Conservation (phyloP, 768 basidiomycete species). For the Baorangia bicolor region DNA sequence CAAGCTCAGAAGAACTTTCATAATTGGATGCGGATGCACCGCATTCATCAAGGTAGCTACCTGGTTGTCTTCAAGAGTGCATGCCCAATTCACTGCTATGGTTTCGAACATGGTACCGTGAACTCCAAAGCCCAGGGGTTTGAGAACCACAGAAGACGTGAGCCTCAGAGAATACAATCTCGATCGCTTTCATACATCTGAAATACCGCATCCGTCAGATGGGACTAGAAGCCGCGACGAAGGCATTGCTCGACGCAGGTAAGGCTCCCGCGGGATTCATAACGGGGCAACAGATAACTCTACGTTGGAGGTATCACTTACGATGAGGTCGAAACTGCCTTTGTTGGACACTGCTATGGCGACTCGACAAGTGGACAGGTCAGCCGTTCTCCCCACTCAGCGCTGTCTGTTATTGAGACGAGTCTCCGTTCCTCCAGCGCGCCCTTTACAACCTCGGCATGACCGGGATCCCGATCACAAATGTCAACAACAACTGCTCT, state of each 20-base stretch:
- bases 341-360: conserved; percentile 77
- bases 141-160: conserved; percentile 71
- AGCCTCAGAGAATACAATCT: conserved; percentile 13
- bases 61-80: not conserved
- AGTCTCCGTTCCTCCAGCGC: conserved; percentile 41
- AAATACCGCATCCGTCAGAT: conserved; percentile 46
- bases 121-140: conserved; percentile 55
- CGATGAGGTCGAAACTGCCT: conserved; percentile 70
- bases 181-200: not conserved
- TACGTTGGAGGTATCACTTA: conserved; percentile 68
- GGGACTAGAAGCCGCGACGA: conserved; percentile 85
- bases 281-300: not conserved
- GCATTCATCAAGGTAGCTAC: conserved; percentile 18
- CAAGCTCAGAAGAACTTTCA: conserved; percentile 15
- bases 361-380: conserved; percentile 80
- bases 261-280: not conserved
- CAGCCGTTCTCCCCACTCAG: conserved; percentile 7
- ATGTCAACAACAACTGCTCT: conserved; percentile 87
- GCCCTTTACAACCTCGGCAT: conserved; percentile 82
- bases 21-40: conserved; percentile 21
- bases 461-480: conserved; percentile 80
- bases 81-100: not conserved
- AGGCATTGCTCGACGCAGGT: conserved; percentile 85
- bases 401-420: not conserved
- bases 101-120: conserved; percentile 2